Base-by-base conservation (phyloP, 805 yeast species). In the Zygosaccharomyces bailii region DNA sequence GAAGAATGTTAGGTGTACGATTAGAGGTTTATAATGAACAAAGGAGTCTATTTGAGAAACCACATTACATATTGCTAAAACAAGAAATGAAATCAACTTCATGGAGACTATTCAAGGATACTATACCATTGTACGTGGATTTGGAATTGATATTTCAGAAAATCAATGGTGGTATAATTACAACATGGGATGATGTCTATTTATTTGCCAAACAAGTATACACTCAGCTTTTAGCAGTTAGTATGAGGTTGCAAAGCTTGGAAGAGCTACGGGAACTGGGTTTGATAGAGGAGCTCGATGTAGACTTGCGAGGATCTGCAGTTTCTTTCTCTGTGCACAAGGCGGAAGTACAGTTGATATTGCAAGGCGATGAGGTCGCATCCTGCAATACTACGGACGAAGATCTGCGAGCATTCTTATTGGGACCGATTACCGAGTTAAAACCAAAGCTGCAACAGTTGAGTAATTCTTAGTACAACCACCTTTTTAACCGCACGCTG, bases 31-130 rank as follows among this genome's bases (percentile, higher is more conserved):
- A 61, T 43, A 61, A 68, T 39, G 63, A 61, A 16, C 10, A 42
- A 1, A 42, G 39, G 5, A 21, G 54, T 4, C 46, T 36, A 19
- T 69, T 65, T 49, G 70, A 68, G 19, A 52, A 52, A 13, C 72
- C 73, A 3, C 61, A 61, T 42, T 70, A 69, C 42, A 45, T 70
- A 4, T 50, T 70, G 11, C 51, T 69, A 17, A 66, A 66, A 41
- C 59, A 52, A 33, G 49, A 53, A 13, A 8, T 21, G 1, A 66
- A 67, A 43, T 43, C 52, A 0, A 54, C 56, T 13, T 32, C 33
- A 4, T 68, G 72, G 73, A 43, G 23, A 1, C 38, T 69, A 2
- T 68, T 66, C 45, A 68, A 65, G 40, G 67, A 68, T 49, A 70
- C 72, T 0, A 48, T 70, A 0, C 74, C 74, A 2, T 48, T 51